A percentile compares a stretch with the other conserved stretches of the same genome.
Conservation (phyloP, 305 asterid species). For the Salvia sclarea region DNA sequence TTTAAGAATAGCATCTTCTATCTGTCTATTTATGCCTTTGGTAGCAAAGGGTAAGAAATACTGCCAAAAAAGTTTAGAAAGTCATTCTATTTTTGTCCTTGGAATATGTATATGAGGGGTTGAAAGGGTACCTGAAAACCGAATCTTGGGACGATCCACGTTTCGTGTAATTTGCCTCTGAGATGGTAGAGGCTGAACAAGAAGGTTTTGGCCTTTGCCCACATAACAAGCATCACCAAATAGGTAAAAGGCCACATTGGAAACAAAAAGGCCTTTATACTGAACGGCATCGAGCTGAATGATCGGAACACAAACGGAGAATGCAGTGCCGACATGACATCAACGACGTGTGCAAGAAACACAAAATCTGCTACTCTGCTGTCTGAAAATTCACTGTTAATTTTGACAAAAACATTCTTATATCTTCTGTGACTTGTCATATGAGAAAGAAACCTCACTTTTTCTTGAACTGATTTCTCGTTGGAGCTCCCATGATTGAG, state of each 20-base stretch:
- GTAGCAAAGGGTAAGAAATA: slow-evolving; percentile 88
- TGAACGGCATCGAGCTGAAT: slow-evolving; percentile 70
- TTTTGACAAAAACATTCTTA: not conserved
- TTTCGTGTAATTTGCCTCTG: slow-evolving; percentile 68
- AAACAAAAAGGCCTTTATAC: slow-evolving; percentile 60
- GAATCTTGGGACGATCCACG: slow-evolving; percentile 86
- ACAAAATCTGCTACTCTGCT: slow-evolving; percentile 84
- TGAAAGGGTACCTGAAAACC: slow-evolving; percentile 67
- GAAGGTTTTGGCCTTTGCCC: slow-evolving; percentile 83
- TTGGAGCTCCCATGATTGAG: slow-evolving; percentile 64
- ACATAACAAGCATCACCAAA: slow-evolving; percentile 66
- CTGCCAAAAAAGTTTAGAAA: slow-evolving; percentile 45
- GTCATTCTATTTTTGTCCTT: not conserved
- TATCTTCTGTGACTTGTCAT: not conserved
- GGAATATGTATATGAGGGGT: not conserved
- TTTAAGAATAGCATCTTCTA: slow-evolving; percentile 81
- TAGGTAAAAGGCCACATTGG: slow-evolving; percentile 74
- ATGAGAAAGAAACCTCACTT: slow-evolving; percentile 51
- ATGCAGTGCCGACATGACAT: slow-evolving; percentile 72
- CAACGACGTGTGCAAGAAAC: slow-evolving; percentile 88
- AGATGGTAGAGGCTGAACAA: slow-evolving; percentile 67
- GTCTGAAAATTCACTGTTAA: slow-evolving; percentile 38
- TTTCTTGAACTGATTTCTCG: slow-evolving; percentile 57
- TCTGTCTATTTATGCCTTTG: slow-evolving; percentile 79
- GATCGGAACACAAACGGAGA: slow-evolving; percentile 72